phyloP scores from a whole-genome alignment of 1,284 basidiomycete species.

The Tetrapyrgos nigripes region DNA sequence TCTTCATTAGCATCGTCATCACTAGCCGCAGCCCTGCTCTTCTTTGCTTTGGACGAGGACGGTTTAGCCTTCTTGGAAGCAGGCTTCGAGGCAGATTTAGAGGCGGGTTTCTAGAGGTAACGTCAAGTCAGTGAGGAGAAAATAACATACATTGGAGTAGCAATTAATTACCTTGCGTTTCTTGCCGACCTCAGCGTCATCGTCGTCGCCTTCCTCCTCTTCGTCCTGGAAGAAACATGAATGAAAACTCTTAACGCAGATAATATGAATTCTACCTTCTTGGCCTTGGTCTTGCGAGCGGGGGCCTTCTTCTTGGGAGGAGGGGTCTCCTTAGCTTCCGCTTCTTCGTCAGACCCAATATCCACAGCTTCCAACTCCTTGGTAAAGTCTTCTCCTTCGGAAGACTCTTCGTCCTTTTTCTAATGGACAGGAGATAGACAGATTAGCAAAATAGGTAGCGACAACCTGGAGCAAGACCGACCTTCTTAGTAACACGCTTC shows the following conservation, averaged over 20 bases:
- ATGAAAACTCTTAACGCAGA: not conserved
- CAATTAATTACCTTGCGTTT: slow-evolving; percentile 50
- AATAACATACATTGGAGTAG: not conserved
- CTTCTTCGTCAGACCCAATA: slow-evolving; percentile 39
- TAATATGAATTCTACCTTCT: slow-evolving; percentile 20
- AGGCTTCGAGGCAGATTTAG: slow-evolving; percentile 44
- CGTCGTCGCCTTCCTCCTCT: slow-evolving; percentile 32
- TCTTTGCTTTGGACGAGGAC: slow-evolving; percentile 38
- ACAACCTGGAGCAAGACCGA: slow-evolving; percentile 28
- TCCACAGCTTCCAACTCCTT: slow-evolving; percentile 44
- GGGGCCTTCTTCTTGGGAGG: slow-evolving; percentile 43
- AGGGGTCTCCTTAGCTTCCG: slow-evolving; percentile 35
- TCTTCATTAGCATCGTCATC: slow-evolving; percentile 41
- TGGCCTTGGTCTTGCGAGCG: slow-evolving; percentile 31
- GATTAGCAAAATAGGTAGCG: not conserved
- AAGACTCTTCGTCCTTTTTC: slow-evolving; percentile 38
- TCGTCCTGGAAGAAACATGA: slow-evolving; percentile 19
- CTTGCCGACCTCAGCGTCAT: slow-evolving; percentile 41
- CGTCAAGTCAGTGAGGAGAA: not conserved
- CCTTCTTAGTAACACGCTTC: slow-evolving; percentile 45
- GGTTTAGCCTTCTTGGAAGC: slow-evolving; percentile 47
- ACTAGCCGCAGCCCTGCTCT: slow-evolving; percentile 44
- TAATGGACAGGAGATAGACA: slow-evolving; percentile 7
- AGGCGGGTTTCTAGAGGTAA: slow-evolving; percentile 37
- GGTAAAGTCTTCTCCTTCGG: slow-evolving; percentile 49